Percentiles rank a stretch among this genome's conserved stretches.
Evolutionary conservation across 2,329 filamentous ascomycete species (phyloP).

Genomic region (Calonectria henricotiae): DNA sequence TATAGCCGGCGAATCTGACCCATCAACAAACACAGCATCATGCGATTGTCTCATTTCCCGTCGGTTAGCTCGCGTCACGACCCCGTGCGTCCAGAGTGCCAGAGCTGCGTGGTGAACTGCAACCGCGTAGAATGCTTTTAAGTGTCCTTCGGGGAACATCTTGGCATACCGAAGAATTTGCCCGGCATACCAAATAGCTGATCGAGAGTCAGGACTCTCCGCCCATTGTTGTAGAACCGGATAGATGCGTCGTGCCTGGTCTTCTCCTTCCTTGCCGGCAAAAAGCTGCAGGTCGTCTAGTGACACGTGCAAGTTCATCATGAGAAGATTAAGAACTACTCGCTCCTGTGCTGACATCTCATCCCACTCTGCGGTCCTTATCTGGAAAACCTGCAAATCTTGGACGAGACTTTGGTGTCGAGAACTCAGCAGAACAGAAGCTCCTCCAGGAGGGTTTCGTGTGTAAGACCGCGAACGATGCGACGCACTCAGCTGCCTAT

Average conservation of each 20-base stretch:
- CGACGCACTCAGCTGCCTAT: conserved; percentile 72
- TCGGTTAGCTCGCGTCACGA: conserved; percentile 66
- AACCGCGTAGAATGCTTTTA: conserved; percentile 79
- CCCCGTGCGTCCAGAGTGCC: conserved; percentile 79
- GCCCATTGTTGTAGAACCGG: conserved; percentile 74
- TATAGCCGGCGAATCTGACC: conserved; percentile 67
- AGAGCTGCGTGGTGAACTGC: conserved; percentile 79
- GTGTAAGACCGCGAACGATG: conserved; percentile 66
- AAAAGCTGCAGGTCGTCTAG: conserved; percentile 79
- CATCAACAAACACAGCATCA: conserved; percentile 71
- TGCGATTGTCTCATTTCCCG: conserved; percentile 55
- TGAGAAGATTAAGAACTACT: conserved; percentile 69
- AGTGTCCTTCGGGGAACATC: conserved; percentile 66
- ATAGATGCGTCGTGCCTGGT: conserved; percentile 75
- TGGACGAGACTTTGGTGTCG: conserved; percentile 77
- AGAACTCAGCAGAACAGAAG: conserved; percentile 67
- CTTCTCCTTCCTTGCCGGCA: conserved; percentile 77
- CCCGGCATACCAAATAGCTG: conserved; percentile 78
- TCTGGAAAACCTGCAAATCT: conserved; percentile 67
- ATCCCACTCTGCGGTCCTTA: conserved; percentile 62
- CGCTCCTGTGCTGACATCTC: conserved; percentile 65
- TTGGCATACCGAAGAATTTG: conserved; percentile 77
- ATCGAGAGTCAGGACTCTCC: conserved; percentile 69
- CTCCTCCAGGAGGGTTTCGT: conserved; percentile 58
- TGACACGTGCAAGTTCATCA: conserved; percentile 77